Conservation (phyloP, 345 rosid species). For the Sonneratia alba region DNA sequence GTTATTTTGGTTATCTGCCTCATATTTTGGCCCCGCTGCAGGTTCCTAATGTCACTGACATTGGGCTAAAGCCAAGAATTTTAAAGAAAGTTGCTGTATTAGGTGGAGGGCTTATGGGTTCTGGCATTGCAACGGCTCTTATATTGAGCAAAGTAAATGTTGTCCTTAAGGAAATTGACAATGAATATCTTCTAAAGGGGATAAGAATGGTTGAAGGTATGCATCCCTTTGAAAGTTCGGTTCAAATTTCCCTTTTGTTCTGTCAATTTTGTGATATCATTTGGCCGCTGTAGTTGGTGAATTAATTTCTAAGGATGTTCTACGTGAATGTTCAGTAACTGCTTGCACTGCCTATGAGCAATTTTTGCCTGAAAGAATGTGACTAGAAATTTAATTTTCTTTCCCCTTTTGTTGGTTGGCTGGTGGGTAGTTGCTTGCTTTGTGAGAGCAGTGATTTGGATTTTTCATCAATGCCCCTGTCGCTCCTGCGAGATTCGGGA, state of each 20-base stretch:
- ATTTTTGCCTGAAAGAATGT: too few relatives aligned
- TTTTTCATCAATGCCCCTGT: too few relatives aligned
- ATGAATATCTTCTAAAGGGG: constrained; percentile 78
- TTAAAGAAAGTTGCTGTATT: constrained; percentile 83
- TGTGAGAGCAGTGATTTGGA: too few relatives aligned
- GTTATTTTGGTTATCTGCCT: background rate
- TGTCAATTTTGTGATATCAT: background rate
- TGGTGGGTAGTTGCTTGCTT: too few relatives aligned
- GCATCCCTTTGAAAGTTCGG: background rate
- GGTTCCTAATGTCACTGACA: constrained; percentile 85
- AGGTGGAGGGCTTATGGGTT: constrained; percentile 99
- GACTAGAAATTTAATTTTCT: too few relatives aligned
- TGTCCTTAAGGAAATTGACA: constrained; percentile 76
- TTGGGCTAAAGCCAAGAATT: constrained; percentile 72
- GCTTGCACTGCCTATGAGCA: too few relatives aligned
- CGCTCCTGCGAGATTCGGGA: too few relatives aligned
- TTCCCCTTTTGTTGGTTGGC: background rate
- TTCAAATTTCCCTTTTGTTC: background rate
- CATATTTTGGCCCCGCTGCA: constrained; percentile 23
- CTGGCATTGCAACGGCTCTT: constrained; percentile 87
- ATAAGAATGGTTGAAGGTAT: constrained; percentile 68
- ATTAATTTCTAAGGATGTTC: too few relatives aligned
- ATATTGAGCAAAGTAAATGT: constrained; percentile 55
- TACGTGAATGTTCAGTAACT: too few relatives aligned
- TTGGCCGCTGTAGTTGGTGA: too few relatives aligned